Evolutionary conservation across 305 asterid genomes (phyloP).

Genomic region (Solanum chacoense): DNA sequence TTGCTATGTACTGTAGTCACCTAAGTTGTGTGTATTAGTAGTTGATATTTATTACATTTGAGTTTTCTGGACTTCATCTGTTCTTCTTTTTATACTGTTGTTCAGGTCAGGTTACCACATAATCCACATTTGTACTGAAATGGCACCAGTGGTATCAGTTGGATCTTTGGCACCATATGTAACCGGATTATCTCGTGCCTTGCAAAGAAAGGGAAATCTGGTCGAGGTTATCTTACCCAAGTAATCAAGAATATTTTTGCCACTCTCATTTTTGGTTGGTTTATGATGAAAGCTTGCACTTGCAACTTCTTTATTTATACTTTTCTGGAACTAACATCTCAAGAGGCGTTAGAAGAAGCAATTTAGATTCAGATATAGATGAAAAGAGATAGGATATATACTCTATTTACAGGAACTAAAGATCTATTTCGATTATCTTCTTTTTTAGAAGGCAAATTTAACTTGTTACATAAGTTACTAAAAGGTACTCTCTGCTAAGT

Average conservation of each 20-base stretch:
- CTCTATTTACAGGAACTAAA: neutral
- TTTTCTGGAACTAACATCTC: neutral
- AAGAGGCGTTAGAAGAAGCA: neutral
- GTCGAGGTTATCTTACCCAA: conserved; percentile 89
- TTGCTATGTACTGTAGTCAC: neutral
- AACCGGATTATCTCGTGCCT: conserved; percentile 57
- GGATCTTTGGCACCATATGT: conserved; percentile 70
- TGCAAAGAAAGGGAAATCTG: conserved; percentile 65
- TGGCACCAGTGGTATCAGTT: conserved; percentile 72
- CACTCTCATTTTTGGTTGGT: neutral
- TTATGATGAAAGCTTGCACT: neutral
- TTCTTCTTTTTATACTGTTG: conserved; percentile 1
- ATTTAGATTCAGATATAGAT: neutral
- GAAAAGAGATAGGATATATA: neutral
- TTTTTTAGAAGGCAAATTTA: neutral
- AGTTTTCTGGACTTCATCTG: neutral
- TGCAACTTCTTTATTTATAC: neutral
- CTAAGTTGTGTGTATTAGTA: neutral
- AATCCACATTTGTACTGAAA: conserved; percentile 78
- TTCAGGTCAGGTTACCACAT: conserved; percentile 59
- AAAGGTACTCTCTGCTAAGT: neutral
- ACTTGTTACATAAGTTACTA: neutral
- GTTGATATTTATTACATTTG: neutral
- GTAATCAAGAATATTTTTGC: conserved; percentile 31
- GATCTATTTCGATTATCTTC: neutral